Conservation (phyloP, 768 basidiomycete genomes). For the Termitomyces sp. region DNA sequence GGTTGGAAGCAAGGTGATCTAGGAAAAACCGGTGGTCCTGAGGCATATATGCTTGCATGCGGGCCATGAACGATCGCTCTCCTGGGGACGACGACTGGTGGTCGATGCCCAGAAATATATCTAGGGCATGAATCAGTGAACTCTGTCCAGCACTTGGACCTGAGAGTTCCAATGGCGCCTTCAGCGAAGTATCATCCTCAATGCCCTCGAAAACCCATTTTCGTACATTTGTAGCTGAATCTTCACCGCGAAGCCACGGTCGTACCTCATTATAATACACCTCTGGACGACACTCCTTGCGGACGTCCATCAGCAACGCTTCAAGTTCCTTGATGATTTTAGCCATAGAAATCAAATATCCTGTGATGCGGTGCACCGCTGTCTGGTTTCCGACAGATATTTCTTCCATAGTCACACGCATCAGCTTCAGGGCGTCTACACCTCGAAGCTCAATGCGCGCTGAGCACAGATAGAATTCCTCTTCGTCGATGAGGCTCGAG, state of each 20-base stretch:
- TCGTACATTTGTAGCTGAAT: slow-evolving; percentile 37
- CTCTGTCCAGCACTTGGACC: slow-evolving; percentile 86
- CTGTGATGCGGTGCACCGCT: slow-evolving; percentile 55
- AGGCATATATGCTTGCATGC: slow-evolving; percentile 84
- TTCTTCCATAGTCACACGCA: slow-evolving; percentile 85
- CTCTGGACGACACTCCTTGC: slow-evolving; percentile 65
- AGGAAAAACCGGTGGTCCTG: slow-evolving; percentile 76
- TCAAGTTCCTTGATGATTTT: slow-evolving; percentile 60
- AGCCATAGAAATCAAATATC: slow-evolving; percentile 61
- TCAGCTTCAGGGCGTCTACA: slow-evolving; percentile 77
- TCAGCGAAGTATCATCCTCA: slow-evolving; percentile 36
- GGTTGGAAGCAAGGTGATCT: slow-evolving; percentile 53
- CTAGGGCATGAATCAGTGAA: slow-evolving; percentile 67
- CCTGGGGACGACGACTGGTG: slow-evolving; percentile 26
- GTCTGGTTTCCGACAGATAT: slow-evolving; percentile 71
- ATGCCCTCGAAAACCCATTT: slow-evolving; percentile 61
- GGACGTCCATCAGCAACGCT: slow-evolving; percentile 54
- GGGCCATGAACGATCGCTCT: slow-evolving; percentile 47
- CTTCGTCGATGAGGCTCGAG: slow-evolving; percentile 75
- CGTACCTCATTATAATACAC: slow-evolving; percentile 68
- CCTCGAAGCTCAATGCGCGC: slow-evolving; percentile 84
- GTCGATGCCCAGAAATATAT: slow-evolving; percentile 68
- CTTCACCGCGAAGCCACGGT: slow-evolving; percentile 78
- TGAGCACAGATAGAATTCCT: slow-evolving; percentile 84
- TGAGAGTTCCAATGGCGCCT: slow-evolving; percentile 49